A percentile compares a stretch with the other conserved stretches of the same genome.
These are phyloP conservation scores for Starmera stellimalicola DNA, from an alignment of 1,139 yeast species.

Conservation along the genomic window DNA sequence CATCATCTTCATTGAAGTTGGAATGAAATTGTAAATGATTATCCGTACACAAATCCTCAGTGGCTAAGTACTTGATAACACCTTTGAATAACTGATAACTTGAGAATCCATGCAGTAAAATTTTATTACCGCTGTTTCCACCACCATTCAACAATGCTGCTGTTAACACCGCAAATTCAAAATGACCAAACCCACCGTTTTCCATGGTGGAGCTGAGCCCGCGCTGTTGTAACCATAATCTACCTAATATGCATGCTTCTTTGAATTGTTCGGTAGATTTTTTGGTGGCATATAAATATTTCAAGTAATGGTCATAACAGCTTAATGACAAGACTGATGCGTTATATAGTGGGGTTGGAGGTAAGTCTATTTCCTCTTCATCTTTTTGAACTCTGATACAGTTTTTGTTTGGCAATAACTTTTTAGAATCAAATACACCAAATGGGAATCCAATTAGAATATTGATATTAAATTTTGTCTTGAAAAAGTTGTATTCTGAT, in stretches of 20 bases:
- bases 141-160: slow-evolving; percentile 83
- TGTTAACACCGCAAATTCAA: slow-evolving; percentile 77
- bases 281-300: slow-evolving; percentile 65
- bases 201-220: slow-evolving; percentile 59
- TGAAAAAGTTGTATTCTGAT: slow-evolving; percentile 44
- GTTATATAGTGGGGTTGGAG: slow-evolving; percentile 83
- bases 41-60: slow-evolving; percentile 51
- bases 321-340: slow-evolving; percentile 66
- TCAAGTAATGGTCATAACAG: slow-evolving; percentile 58
- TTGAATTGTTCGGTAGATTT: slow-evolving; percentile 75
- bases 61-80: slow-evolving; percentile 69
- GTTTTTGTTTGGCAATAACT: slow-evolving; percentile 69
- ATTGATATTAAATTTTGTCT: slow-evolving; percentile 64
- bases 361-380: slow-evolving; percentile 32
- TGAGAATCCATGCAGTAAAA: slow-evolving; percentile 78
- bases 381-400: slow-evolving; percentile 61
- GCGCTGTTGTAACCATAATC: slow-evolving; percentile 84
- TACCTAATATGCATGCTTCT: slow-evolving; percentile 82
- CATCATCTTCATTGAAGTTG: slow-evolving; percentile 39
- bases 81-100: slow-evolving; percentile 91
- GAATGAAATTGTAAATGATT: slow-evolving; percentile 66
- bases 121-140: slow-evolving; percentile 63
- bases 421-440: slow-evolving; percentile 62
- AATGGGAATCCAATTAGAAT: slow-evolving; percentile 66
- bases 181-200: slow-evolving; percentile 78